These are phyloP conservation scores for Paraleonurus japonicus DNA, from an alignment of 257 asterid genomes.

Conservation along the genomic window DNA sequence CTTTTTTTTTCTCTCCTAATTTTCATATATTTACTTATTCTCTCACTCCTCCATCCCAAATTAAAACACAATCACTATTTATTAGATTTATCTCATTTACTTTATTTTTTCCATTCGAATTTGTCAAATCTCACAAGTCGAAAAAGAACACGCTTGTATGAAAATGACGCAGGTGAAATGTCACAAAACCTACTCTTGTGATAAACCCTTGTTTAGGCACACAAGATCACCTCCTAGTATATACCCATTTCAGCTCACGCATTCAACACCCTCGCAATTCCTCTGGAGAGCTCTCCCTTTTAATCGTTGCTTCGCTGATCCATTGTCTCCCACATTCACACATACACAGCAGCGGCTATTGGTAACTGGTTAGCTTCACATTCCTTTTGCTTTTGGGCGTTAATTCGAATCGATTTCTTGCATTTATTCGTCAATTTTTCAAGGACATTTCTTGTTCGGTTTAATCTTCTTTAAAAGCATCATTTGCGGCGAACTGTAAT, in stretches of 20 bases:
- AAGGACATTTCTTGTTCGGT: background rate
- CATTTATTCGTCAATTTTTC: background rate
- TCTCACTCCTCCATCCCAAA: too few species aligned
- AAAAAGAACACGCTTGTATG: too few species aligned
- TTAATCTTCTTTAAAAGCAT: background rate
- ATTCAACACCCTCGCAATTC: background rate
- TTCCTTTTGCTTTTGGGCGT: background rate
- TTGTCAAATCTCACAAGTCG: too few species aligned
- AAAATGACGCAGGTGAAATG: too few species aligned
- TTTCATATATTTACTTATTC: too few species aligned
- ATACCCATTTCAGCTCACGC: background rate
- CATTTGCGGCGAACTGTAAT: background rate
- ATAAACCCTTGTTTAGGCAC: too few species aligned
- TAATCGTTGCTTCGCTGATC: slow-evolving; percentile 3
- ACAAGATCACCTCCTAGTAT: too few species aligned
- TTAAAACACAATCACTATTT: too few species aligned
- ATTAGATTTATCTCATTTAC: too few species aligned
- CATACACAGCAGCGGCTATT: background rate
- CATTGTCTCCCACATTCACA: background rate
- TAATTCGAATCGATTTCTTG: background rate
- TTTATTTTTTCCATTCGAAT: too few species aligned
- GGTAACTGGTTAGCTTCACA: slow-evolving; percentile 18
- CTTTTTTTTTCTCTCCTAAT: too few species aligned
- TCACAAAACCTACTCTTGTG: too few species aligned
- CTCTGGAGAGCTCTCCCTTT: background rate